phyloP scores from a whole-genome alignment of 192 early-diverging fungal genomes.

The Entomortierella beljakovae region DNA sequence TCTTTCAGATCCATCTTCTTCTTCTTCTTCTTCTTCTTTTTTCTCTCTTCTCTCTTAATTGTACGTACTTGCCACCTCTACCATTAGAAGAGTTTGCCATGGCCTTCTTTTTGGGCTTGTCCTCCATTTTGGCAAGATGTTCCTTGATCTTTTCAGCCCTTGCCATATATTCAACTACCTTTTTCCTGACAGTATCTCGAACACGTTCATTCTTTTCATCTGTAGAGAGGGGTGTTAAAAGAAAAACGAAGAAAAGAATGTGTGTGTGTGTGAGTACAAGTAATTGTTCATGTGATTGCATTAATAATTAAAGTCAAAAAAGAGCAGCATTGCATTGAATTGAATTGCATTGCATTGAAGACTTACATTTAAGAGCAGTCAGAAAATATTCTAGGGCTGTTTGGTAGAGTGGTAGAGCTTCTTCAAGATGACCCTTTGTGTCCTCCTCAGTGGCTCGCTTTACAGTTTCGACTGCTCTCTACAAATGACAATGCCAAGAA shows the following conservation, averaged over 20 bases:
- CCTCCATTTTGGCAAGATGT: constrained; percentile 77
- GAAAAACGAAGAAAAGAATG: background rate
- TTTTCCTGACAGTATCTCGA: constrained; percentile 87
- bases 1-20: background rate
- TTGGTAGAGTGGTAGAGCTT: constrained; percentile 90
- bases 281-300: background rate
- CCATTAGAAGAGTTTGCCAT: constrained; percentile 67
- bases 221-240: constrained; percentile 22
- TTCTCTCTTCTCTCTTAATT: background rate
- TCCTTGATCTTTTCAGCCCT: constrained; percentile 96
- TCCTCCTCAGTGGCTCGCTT: constrained; percentile 96
- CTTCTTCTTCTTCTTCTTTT: background rate
- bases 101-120: constrained; percentile 73
- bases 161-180: constrained; percentile 92
- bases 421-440: constrained; percentile 87
- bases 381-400: constrained; percentile 95
- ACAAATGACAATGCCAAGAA: background rate
- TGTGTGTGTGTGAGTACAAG: background rate
- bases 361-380: constrained; percentile 92
- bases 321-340: background rate
- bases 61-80: constrained; percentile 49
- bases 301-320: background rate
- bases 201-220: constrained; percentile 95
- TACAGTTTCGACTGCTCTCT: constrained; percentile 94
- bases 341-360: background rate